Evolutionary conservation across 345 rosid species (phyloP).

Genomic region (Citrus inodora): DNA sequence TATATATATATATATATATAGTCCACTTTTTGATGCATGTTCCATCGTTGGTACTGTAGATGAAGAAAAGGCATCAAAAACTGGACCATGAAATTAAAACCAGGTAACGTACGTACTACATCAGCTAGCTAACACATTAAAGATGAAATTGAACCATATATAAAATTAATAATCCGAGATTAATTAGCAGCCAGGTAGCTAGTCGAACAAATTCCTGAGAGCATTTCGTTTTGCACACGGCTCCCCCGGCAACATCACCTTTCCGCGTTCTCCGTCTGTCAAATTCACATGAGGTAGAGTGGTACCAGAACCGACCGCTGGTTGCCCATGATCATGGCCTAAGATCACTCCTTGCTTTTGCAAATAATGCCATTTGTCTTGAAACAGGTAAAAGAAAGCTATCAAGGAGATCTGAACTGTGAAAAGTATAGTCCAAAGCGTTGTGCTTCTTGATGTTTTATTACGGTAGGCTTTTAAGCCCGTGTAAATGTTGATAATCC

Average conservation of each 20-base stretch:
- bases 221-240: slow-evolving; percentile 68
- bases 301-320: slow-evolving; percentile 16
- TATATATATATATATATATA: no score
- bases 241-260: slow-evolving; percentile 49
- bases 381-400: slow-evolving; percentile 66
- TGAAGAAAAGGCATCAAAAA: slow-evolving; percentile 16
- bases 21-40: slow-evolving; percentile 24
- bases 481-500: slow-evolving; percentile 74
- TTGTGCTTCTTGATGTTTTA: slow-evolving; percentile 46
- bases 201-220: slow-evolving; percentile 66
- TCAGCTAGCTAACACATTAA: background rate
- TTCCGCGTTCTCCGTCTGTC: slow-evolving; percentile 27
- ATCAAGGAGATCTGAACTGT: slow-evolving; percentile 60
- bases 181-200: slow-evolving; percentile 10
- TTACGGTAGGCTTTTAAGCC: slow-evolving; percentile 66
- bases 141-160: background rate
- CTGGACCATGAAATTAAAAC: background rate
- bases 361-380: slow-evolving; percentile 82
- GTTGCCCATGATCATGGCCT: slow-evolving; percentile 14
- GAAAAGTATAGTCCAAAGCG: slow-evolving; percentile 71
- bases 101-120: background rate
- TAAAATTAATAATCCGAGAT: background rate
- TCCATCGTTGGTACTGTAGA: background rate
- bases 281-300: slow-evolving; percentile 17
- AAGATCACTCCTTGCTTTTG: slow-evolving; percentile 47